These are phyloP conservation scores for Westerdykella sp. DNA, from an alignment of 2,329 filamentous ascomycete species.

Conservation along the genomic window DNA sequence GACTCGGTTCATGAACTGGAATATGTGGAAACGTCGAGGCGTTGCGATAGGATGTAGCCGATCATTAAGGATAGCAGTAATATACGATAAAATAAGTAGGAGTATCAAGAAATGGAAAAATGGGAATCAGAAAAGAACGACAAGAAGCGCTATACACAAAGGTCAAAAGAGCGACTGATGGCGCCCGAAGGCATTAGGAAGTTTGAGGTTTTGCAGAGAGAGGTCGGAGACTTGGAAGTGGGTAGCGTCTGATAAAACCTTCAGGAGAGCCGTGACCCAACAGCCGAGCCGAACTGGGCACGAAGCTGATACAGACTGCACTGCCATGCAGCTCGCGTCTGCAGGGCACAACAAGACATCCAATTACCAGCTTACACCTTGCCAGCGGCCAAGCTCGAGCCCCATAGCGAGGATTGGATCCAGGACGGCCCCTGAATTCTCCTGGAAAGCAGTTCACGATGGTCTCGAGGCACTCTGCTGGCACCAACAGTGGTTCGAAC, in stretches of 20 bases:
- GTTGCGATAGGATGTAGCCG: constrained; percentile 18
- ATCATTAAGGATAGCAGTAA: constrained; percentile 24
- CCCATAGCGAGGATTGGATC: neutral
- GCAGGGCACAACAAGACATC: constrained; percentile 18
- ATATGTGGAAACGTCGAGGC: constrained; percentile 17
- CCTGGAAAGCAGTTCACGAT: constrained; percentile 9
- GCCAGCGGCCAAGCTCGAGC: constrained; percentile 24
- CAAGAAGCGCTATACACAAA: constrained; percentile 31
- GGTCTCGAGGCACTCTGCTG: too few relatives aligned
- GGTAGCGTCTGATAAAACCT: constrained; percentile 20
- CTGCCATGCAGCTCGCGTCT: constrained; percentile 21
- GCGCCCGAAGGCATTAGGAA: constrained; percentile 33
- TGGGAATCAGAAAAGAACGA: constrained; percentile 21
- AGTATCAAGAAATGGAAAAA: neutral
- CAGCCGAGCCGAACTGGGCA: constrained; percentile 18
- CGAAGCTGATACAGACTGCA: constrained; percentile 25
- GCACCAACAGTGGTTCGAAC: neutral
- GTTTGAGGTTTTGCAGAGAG: constrained; percentile 23
- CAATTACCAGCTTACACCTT: constrained; percentile 24
- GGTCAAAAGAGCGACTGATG: constrained; percentile 32
- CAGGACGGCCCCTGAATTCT: neutral
- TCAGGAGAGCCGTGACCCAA: constrained; percentile 20
- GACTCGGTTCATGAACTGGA: constrained; percentile 16
- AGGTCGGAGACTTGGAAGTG: constrained; percentile 21
- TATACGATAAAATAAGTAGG: constrained; percentile 12